A percentile compares a stretch with the other conserved stretches of the same genome.
Evolutionary conservation across 2,329 filamentous ascomycete species (phyloP).

Genomic region (Fusarium sp.): DNA sequence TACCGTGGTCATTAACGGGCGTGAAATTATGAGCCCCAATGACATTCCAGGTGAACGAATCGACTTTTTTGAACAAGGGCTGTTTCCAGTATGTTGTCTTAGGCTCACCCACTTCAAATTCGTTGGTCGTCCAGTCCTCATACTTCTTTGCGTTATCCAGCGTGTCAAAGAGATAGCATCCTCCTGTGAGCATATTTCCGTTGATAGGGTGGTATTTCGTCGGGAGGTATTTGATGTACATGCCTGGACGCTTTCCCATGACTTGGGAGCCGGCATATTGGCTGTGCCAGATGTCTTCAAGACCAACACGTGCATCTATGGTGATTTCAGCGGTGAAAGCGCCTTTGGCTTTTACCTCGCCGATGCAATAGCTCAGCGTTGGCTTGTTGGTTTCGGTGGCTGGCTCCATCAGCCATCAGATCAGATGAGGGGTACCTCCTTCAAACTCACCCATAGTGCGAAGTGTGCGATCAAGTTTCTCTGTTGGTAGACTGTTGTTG

Average conservation of each 20-base stretch:
- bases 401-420: neutral
- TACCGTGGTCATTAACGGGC: constrained; percentile 13
- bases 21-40: constrained; percentile 40
- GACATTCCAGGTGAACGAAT: constrained; percentile 33
- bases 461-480: neutral
- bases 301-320: constrained; percentile 16
- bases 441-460: constrained; percentile 12
- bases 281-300: constrained; percentile 37
- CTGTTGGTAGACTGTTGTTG: neutral
- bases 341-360: constrained; percentile 19
- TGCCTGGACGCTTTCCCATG: constrained; percentile 36
- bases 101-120: constrained; percentile 42
- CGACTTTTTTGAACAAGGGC: constrained; percentile 32
- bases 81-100: constrained; percentile 43
- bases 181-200: constrained; percentile 35
- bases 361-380: constrained; percentile 15
- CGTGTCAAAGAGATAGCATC: constrained; percentile 36
- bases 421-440: neutral
- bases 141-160: constrained; percentile 25
- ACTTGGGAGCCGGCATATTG: constrained; percentile 35
- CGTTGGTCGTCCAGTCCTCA: constrained; percentile 40
- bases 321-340: constrained; percentile 41
- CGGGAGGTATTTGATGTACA: constrained; percentile 41
- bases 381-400: neutral
- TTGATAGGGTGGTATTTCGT: constrained; percentile 35